phyloP scores from a whole-genome alignment of 139 green algal genomes.

The Chlorella sp. region DNA sequence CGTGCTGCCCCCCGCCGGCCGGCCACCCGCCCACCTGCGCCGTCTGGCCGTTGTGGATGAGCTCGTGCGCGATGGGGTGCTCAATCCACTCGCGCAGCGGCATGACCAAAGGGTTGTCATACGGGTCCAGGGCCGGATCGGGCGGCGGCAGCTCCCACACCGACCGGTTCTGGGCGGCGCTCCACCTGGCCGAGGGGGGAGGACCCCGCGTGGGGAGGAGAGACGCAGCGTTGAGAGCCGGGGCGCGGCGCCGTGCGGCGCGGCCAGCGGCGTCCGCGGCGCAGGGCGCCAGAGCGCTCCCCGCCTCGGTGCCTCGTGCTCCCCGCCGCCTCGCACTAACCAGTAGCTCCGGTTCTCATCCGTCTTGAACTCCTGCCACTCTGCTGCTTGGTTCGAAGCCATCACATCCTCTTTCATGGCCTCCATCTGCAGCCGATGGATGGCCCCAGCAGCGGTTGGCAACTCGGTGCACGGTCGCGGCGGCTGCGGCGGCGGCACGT shows the following conservation, averaged over 20 bases:
- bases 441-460: no score
- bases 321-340: no score
- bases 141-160: slow-evolving; percentile 37
- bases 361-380: slow-evolving; percentile 2
- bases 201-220: no score
- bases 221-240: no score
- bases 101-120: slow-evolving; percentile 82
- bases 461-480: no score
- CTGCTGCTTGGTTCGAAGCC: neutral
- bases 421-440: no score
- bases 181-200: no score
- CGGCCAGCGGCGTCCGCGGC: no score
- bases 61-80: slow-evolving; percentile 67
- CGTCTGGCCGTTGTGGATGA: slow-evolving; percentile 77
- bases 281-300: no score
- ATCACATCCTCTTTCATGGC: neutral
- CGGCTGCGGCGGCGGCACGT: no score
- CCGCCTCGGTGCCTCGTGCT: no score
- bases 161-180: slow-evolving; percentile 21
- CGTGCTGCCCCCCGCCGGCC: neutral
- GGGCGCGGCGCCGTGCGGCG: no score
- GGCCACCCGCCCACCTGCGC: slow-evolving; percentile 60
- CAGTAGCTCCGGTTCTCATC: slow-evolving; percentile 36
- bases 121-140: slow-evolving; percentile 61
- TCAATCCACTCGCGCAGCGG: slow-evolving; percentile 77